Evolutionary conservation across 805 yeast genomes (phyloP).

Genomic region (Hanseniaspora vineae): DNA sequence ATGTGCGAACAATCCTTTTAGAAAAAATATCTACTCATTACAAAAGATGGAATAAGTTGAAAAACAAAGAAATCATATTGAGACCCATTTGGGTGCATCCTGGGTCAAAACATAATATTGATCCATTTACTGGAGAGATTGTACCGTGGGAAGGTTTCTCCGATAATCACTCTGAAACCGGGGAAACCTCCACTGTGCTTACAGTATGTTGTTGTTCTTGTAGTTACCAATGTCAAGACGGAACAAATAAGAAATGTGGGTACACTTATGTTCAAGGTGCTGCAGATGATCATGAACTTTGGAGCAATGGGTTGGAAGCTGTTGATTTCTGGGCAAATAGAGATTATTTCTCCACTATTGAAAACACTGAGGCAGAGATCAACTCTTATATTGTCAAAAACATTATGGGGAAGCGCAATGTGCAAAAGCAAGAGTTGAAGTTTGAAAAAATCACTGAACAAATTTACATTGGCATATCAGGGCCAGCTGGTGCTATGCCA

Average conservation of each 20-base stretch:
- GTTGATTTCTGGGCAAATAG: not conserved
- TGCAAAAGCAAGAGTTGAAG: not conserved
- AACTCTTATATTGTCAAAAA: not conserved
- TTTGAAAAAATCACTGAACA: too few species aligned
- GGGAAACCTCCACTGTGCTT: too few species aligned
- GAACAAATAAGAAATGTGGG: conserved; percentile 32
- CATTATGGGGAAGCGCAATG: not conserved
- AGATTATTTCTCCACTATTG: not conserved
- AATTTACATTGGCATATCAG: too few species aligned
- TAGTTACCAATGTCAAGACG: conserved; percentile 50
- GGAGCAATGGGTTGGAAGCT: conserved; percentile 53
- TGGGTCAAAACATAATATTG: conserved; percentile 21
- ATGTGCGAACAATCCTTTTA: conserved; percentile 23
- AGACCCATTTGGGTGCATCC: conserved; percentile 66
- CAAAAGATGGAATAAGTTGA: not conserved
- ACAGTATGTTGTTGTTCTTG: conserved; percentile 40
- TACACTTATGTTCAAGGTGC: conserved; percentile 79
- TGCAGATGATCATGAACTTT: conserved; percentile 85
- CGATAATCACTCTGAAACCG: conserved; percentile 1
- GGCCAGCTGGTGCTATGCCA: too few species aligned
- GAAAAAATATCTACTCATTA: conserved; percentile 17
- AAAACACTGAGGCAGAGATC: not conserved
- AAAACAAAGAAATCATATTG: conserved; percentile 25
- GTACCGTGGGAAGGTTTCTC: conserved; percentile 24
- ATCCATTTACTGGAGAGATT: conserved; percentile 21